A percentile compares a stretch with the other conserved stretches of the same genome.
Evolutionary conservation across 208 protist genomes (phyloP).

Genomic region (Phytomonas sp.): DNA sequence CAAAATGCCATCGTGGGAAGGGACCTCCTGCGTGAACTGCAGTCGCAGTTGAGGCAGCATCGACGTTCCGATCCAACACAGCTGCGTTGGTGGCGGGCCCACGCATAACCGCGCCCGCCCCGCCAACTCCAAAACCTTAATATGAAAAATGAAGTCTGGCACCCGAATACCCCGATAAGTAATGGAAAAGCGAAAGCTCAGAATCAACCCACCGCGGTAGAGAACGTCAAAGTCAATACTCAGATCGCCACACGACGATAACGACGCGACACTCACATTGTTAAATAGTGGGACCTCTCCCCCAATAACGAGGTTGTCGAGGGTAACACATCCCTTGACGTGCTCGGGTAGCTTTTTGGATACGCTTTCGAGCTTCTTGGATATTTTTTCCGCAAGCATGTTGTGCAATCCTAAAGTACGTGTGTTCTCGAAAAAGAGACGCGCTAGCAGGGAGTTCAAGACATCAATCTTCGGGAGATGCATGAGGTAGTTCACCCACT

Average conservation of each 20-base stretch:
- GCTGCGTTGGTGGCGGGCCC: constrained; percentile 60
- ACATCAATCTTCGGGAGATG: constrained; percentile 56
- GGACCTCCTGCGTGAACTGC: constrained; percentile 71
- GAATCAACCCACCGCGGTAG: constrained; percentile 66
- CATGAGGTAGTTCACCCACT: constrained; percentile 63
- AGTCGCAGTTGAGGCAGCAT: constrained; percentile 57
- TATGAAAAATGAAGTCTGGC: constrained; percentile 66
- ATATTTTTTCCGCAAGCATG: constrained; percentile 48
- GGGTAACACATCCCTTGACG: constrained; percentile 54
- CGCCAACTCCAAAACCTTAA: constrained; percentile 65
- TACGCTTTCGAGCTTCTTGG: constrained; percentile 57
- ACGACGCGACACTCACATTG: constrained; percentile 41
- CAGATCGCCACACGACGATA: constrained; percentile 50
- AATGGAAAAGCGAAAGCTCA: constrained; percentile 62
- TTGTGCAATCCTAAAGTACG: constrained; percentile 49
- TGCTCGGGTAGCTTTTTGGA: constrained; percentile 47
- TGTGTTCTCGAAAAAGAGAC: constrained; percentile 82
- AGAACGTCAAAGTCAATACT: constrained; percentile 81
- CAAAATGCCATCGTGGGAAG: constrained; percentile 61
- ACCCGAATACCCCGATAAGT: constrained; percentile 52
- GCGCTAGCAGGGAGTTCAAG: constrained; percentile 68
- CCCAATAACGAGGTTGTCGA: constrained; percentile 57
- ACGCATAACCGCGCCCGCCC: constrained; percentile 66
- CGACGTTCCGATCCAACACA: constrained; percentile 64
- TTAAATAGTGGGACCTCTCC: constrained; percentile 71